Evolutionary conservation across 345 rosid genomes (phyloP), one percentile per base, ranked within the genome.

Genomic region (Aegle marmelos): DNA sequence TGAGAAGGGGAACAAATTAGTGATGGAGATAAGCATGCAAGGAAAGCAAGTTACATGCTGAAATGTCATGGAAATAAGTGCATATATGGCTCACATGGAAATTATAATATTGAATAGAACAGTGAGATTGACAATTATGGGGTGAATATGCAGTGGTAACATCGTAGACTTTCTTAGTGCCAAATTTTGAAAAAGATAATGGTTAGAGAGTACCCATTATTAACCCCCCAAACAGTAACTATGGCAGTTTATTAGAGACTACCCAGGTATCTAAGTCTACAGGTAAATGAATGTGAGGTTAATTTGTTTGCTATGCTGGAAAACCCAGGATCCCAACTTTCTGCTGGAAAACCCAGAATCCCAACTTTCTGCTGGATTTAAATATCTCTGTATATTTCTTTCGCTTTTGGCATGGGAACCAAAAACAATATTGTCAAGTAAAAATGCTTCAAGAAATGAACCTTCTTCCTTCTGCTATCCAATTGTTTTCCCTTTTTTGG

Each of bases 301-400:
- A 30, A 60, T 59, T 28, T 54, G 19, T 25, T 41, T 59, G 24
- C 16, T 13, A 24, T n/a, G 76, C 34, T 73, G 64, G 31, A 34
- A 73, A 57, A 58, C 1, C 1, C 14, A 27, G 34, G 3, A 30
- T 21, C 30, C 9, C 9, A 10, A 17, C 73, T 70, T 64, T 64
- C n/a, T 48, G 11, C n/a, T 57, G 65, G 65, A 71, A 53, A 33
- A 71, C 21, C 1, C 16, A 41, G 34, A 10, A 31, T 6, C 31
- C 11, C 11, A 13, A 21, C 74, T 71, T 67, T 67, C 27, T 53
- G 17, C 19, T 59, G 57, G 68, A 73, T 73, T 73, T 73, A 59
- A 28, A 58, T 36, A 36, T 58, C 10, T 24, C 39, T 33, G 27
- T 56, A 22, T 24, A 2, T n/a, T 56, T 24, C 25, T 64, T 16